Base-by-base conservation (phyloP, 352 stramenopile genomes). In the Phytophthora pluvialis region DNA sequence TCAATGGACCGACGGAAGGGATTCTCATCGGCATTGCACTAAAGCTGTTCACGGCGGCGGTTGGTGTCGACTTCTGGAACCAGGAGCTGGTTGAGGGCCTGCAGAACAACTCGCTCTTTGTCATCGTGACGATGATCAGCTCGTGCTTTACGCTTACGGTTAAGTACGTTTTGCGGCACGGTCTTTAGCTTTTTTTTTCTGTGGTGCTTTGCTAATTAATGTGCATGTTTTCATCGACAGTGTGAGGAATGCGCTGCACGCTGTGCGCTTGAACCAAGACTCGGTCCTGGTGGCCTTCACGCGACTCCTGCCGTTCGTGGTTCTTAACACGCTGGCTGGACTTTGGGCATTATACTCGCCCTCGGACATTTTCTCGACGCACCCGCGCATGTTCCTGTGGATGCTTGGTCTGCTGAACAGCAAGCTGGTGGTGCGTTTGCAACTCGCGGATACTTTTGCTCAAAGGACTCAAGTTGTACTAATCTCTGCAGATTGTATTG, bases 1-100 rank as follows among this genome's bases (percentile, higher is more conserved):
- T 99, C 61, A 99, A 99, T 78, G 97, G 97, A 15, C 97, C 97
- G 2, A 98, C 83, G 11, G 97, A 99, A 73, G 97, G 97, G 57
- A 90, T 99, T 40, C 64, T 99, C 35, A 90, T 97, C 47, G 88
- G 74, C 2, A 77, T 93, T 45, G 72, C 67, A 18, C 44, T 96
- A 5, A 93, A 96, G 73, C 70, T 96, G 7, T 72, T 91, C 52
- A 96, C 88, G 15, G 80, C 86, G 0, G 38, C 59, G 0, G 59
- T 90, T 18, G 88, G 88, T 7, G 58, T 83, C 35, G 66, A 77
- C 18, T 93, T 96, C 46, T 96, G 88, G 88, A 81, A 70, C 15
- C 43, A 78, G 28, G 88, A 96, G 57, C 29, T 75, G 2, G 45
- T 93, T 26, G 47, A 76, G 1, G 88, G 84, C 35, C 63, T 90